Conservation (phyloP, 805 yeast species). For the Teunomyces lycoperdinae region DNA sequence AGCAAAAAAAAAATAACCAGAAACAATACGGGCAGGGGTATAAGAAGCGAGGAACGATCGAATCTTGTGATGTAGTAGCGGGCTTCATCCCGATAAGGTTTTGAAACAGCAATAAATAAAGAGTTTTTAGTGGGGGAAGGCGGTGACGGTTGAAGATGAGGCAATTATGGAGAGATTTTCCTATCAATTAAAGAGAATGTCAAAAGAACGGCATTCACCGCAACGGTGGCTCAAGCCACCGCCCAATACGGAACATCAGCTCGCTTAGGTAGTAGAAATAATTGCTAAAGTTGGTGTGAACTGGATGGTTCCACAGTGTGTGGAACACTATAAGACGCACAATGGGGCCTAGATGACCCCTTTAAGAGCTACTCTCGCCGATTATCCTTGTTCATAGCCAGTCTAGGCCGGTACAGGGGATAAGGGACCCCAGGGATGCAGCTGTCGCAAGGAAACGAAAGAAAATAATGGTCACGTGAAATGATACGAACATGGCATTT, state of each 20-base stretch:
- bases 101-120: neutral
- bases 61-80: neutral
- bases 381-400: neutral
- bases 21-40: neutral
- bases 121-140: neutral
- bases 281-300: too few relatives aligned
- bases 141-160: neutral
- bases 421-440: neutral
- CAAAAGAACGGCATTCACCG: neutral
- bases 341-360: too few relatives aligned
- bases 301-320: too few relatives aligned
- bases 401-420: neutral
- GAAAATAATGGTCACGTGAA: neutral
- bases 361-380: too few relatives aligned
- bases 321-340: too few relatives aligned
- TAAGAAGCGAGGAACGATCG: neutral
- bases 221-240: slow-evolving; percentile 8
- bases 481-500: slow-evolving; percentile 2
- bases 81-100: neutral
- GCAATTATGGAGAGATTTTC: neutral
- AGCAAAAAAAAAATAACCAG: neutral
- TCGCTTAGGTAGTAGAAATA: too few relatives aligned
- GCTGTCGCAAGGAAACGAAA: neutral
- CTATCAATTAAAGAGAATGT: neutral
- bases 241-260: neutral